A percentile compares a stretch with the other conserved stretches of the same genome.
These are phyloP conservation scores for Discostella stelligera DNA, from an alignment of 352 stramenopile species.

Conservation along the genomic window DNA sequence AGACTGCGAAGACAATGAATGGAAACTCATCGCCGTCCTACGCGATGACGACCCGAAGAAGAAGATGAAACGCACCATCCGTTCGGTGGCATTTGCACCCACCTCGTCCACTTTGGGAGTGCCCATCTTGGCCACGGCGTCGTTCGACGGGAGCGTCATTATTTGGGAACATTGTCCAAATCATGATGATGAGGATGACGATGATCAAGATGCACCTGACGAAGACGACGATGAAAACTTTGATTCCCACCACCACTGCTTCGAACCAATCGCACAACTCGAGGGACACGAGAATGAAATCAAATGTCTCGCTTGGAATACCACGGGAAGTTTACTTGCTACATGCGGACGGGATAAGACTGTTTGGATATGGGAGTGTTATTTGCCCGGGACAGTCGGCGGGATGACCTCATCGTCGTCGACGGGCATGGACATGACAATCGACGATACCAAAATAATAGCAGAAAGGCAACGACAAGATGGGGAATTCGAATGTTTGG, in stretches of 20 bases:
- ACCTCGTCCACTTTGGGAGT: constrained; percentile 51
- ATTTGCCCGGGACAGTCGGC: constrained; percentile 68
- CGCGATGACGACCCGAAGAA: constrained; percentile 87
- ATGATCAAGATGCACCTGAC: constrained; percentile 26
- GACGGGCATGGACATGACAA: background rate
- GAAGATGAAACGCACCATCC: constrained; percentile 86
- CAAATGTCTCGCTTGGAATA: constrained; percentile 94
- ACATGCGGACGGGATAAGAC: constrained; percentile 98
- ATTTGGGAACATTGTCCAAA: constrained; percentile 87
- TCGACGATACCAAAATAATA: background rate
- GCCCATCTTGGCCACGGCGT: constrained; percentile 88
- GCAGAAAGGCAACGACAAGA: constrained; percentile 76
- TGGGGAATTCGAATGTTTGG: constrained; percentile 96
- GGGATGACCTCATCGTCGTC: background rate
- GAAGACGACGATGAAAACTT: constrained; percentile 31
- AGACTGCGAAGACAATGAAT: constrained; percentile 58
- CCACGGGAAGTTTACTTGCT: constrained; percentile 90
- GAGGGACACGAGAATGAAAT: constrained; percentile 99
- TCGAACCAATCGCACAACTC: constrained; percentile 92
- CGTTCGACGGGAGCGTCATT: constrained; percentile 93
- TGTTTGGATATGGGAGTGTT: constrained; percentile 97
- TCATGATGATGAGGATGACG: constrained; percentile 1
- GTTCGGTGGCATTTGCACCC: constrained; percentile 90
- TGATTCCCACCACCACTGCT: constrained; percentile 51
- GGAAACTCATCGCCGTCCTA: constrained; percentile 89